These are phyloP conservation scores for Ampelomyces quisqualis DNA, from an alignment of 2,329 filamentous ascomycete genomes.

Conservation along the genomic window DNA sequence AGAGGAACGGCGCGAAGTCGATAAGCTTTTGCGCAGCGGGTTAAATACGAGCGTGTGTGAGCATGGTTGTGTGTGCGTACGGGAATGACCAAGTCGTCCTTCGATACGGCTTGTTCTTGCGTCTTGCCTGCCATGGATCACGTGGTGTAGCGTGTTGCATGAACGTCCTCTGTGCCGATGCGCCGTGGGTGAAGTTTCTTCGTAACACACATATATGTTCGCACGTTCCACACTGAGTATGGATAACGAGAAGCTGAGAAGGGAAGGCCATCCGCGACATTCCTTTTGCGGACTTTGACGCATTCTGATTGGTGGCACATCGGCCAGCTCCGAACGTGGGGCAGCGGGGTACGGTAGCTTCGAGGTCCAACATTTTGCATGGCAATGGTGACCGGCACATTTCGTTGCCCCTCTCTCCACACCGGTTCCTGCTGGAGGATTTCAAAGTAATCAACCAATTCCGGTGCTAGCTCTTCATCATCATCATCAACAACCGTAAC, in stretches of 20 bases:
- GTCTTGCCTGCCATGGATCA: conserved; percentile 9
- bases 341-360: conserved; percentile 1
- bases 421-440: neutral
- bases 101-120: conserved; percentile 32
- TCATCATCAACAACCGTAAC: neutral
- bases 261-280: neutral
- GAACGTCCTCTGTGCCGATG: too few species aligned
- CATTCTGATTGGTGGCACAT: neutral
- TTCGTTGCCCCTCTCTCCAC: neutral
- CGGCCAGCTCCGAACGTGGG: conserved; percentile 3
- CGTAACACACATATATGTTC: too few species aligned
- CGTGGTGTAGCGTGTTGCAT: conserved; percentile 1
- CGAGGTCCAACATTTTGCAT: neutral
- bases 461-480: neutral
- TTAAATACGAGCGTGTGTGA: neutral
- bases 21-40: conserved; percentile 59
- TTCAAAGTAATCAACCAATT: too few species aligned
- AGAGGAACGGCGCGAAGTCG: conserved; percentile 73
- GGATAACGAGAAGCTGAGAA: neutral
- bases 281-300: neutral
- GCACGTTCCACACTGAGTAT: neutral
- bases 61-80: conserved; percentile 13
- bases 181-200: too few species aligned
- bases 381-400: too few species aligned
- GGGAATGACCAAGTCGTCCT: conserved; percentile 40